Base-by-base conservation (phyloP, 768 basidiomycete species). In the Pisolithus orientalis region DNA sequence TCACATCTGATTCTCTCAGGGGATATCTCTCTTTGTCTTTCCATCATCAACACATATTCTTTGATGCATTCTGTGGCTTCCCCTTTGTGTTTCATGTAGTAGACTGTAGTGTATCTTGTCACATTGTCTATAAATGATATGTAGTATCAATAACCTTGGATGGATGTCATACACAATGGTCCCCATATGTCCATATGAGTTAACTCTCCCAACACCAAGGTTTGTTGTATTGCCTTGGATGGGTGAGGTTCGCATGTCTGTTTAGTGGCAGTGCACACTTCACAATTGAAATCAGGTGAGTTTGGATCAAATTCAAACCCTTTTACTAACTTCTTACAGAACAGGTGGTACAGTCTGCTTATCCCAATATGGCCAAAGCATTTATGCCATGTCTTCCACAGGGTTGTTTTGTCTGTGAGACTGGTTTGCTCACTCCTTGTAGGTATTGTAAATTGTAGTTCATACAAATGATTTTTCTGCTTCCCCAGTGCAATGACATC, bases 111-210 rank as follows among this genome's bases (percentile, higher is more conserved):
- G 16, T 38, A 29, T 2, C 44, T 14, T 29, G 44, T 28, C 1
- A 11, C 31, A 32, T 28, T 27, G 3, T 44, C 44, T 6, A 44
- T 28, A 5, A 5, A 44, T 39, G 49, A 54, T 1, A 54, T 32
- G 27, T 28, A 44, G 9, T 54, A 54, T 11, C 17, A 1, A 4
- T 25, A 4, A 10, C 0, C 3, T 17, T 52, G 1, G 14, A 5
- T 0, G 13, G 5, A 0, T 5, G 27, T 32, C 7, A 31, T n/a
- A n/a, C n/a, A n/a, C n/a, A n/a, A n/a, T n/a, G n/a, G 49, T 37
- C 47, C 55, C 50, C 54, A 58, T 0, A 58, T 16, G 14, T 58
- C 50, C 2, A 47, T 49, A 21, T 59, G 50, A 1, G 32, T 53
- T 6, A 53, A 27, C 5, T 56, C 47, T 5, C 50, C 50, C 0